Base-by-base conservation (phyloP, 352 stramenopile genomes). In the Globisporangium rhizosaccharum region DNA sequence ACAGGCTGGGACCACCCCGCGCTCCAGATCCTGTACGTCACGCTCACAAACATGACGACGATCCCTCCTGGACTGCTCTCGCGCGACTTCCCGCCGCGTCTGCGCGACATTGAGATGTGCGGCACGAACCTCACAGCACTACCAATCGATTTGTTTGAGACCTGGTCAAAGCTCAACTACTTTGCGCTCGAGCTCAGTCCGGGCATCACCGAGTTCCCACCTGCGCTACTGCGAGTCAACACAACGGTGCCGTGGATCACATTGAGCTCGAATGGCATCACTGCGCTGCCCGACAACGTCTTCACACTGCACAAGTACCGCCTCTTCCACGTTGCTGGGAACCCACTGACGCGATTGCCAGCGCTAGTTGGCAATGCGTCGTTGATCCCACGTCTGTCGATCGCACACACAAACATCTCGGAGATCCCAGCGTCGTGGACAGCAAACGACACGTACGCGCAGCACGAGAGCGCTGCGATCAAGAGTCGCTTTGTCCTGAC, bases 61-160 rank as follows among this genome's bases (percentile, higher is more conserved):
- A 47, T 67, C 23, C 61, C 62, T n/a, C 28, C 44, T 3, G 62
- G 55, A 17, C 26, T 63, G 1, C 39, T 47, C 23, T 14, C n/a
- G 39, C 18, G 17, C 12, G 30, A 54, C 49, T 48, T 65, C 0
- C 63, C 63, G 18, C 20, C 39, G 10, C 18, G 42, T 0, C 48
- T 70, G 1, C 52, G 14, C 25, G 53, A 66, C 39, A 28, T 66
- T 18, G 42, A 59, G 18, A 14, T 65, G 2, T 62, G 52, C 20
- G 50, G n/a, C 44, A 66, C 63, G 18, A 66, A 70, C 30, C 30
- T 70, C 8, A 66, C 63, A 0, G 20, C 0, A 3, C 23, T 70
- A 11, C 63, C 63, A 1, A 44, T 59, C 14, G 47, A 59, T 7
- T 18, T 70, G 26, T 56, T 54, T 23, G 30, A 52, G 25, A 41